These are phyloP conservation scores for Rhynchosporium graminicola DNA, from an alignment of 2,329 filamentous ascomycete genomes.

Conservation along the genomic window DNA sequence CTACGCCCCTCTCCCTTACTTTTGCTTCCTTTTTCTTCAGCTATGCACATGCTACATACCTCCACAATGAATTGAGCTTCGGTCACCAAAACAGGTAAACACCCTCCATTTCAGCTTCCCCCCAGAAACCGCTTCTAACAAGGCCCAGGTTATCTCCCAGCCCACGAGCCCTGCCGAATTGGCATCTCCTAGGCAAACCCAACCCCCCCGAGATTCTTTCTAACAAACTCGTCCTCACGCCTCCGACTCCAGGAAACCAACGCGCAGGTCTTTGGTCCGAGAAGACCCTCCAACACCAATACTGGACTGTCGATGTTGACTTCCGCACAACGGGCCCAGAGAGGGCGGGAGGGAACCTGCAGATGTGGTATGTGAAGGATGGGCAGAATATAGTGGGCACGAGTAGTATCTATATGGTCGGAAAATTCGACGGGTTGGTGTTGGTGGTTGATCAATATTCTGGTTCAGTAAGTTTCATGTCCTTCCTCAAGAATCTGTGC, in stretches of 20 bases:
- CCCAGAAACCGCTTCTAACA: conserved; percentile 17
- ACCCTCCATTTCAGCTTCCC: not conserved
- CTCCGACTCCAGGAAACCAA: conserved; percentile 81
- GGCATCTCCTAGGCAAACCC: conserved; percentile 46
- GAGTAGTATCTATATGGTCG: conserved; percentile 80
- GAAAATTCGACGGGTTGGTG: conserved; percentile 85
- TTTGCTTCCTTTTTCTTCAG: conserved; percentile 35
- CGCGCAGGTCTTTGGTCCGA: conserved; percentile 83
- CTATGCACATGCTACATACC: conserved; percentile 38
- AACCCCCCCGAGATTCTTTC: conserved; percentile 67
- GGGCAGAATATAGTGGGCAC: conserved; percentile 65
- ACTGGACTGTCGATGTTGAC: conserved; percentile 82
- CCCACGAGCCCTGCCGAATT: conserved; percentile 37
- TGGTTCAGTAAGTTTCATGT: conserved; percentile 51
- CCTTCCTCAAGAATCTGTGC: not conserved
- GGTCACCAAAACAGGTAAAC: conserved; percentile 46
- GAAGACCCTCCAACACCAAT: conserved; percentile 57
- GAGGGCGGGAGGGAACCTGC: conserved; percentile 82
- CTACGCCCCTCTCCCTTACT: conserved; percentile 31
- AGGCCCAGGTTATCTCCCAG: conserved; percentile 39
- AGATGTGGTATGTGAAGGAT: conserved; percentile 85
- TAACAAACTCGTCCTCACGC: conserved; percentile 90
- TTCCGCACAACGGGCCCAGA: conserved; percentile 88
- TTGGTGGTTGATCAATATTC: conserved; percentile 84
- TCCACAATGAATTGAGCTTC: conserved; percentile 45